Conservation (phyloP, 371 early-diverging fungal species). For the Capniomyces stellatus region DNA sequence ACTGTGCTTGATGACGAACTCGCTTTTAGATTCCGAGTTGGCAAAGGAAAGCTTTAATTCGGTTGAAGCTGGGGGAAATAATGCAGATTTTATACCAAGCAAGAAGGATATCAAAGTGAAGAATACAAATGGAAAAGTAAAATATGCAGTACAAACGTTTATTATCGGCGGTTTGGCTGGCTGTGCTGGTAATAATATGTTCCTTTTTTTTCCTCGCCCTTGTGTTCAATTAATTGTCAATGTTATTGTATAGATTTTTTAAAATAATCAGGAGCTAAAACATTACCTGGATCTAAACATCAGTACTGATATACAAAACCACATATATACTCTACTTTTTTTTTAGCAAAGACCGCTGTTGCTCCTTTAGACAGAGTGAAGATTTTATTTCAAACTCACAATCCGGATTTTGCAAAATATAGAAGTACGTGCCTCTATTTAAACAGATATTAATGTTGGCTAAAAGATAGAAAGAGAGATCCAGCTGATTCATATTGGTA, state of each 20-base stretch:
- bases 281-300: too few relatives aligned
- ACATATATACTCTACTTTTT: neutral
- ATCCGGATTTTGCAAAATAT: slow-evolving; percentile 66
- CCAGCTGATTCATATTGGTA: too few relatives aligned
- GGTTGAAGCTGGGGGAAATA: too few relatives aligned
- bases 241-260: neutral
- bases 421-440: slow-evolving; percentile 36
- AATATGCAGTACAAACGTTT: slow-evolving; percentile 33
- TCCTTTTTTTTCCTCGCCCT: neutral
- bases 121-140: too few relatives aligned
- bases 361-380: slow-evolving; percentile 96
- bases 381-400: slow-evolving; percentile 88
- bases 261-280: neutral
- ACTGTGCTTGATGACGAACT: too few relatives aligned
- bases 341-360: slow-evolving; percentile 70
- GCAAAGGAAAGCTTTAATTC: too few relatives aligned
- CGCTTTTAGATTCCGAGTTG: too few relatives aligned
- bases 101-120: too few relatives aligned
- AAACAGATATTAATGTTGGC: too few relatives aligned
- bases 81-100: too few relatives aligned
- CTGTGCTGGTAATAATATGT: slow-evolving; percentile 27
- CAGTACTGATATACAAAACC: neutral
- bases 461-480: too few relatives aligned
- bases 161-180: slow-evolving; percentile 56
- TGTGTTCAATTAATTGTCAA: slow-evolving; percentile 3